Percentiles rank a stretch among this genome's conserved stretches.
phyloP scores from a whole-genome alignment of 2,329 filamentous ascomycete genomes.

The Talaromyces sp. region DNA sequence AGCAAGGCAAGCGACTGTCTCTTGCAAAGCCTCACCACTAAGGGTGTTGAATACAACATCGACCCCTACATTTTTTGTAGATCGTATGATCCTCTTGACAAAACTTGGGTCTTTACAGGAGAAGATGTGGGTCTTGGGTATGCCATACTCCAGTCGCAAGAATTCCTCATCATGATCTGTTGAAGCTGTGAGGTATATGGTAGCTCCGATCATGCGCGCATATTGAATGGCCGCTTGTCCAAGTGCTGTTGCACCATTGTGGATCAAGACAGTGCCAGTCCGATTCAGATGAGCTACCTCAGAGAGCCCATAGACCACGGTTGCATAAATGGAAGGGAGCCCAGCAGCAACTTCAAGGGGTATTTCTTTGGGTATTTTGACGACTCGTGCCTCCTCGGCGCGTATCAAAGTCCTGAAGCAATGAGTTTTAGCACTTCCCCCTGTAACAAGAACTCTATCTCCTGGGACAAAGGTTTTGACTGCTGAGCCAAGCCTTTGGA shows the following conservation, averaged over 20 bases:
- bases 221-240: slow-evolving; percentile 30
- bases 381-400: slow-evolving; percentile 1
- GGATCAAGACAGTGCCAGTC: slow-evolving; percentile 21
- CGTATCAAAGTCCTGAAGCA: slow-evolving; percentile 13
- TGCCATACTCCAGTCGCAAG: slow-evolving; percentile 11
- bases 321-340: slow-evolving; percentile 11
- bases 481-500: slow-evolving; percentile 6
- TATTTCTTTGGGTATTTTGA: slow-evolving; percentile 10
- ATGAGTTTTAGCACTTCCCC: background rate
- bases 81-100: slow-evolving; percentile 16
- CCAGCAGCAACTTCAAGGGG: slow-evolving; percentile 13
- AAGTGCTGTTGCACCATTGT: slow-evolving; percentile 16
- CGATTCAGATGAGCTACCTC: slow-evolving; percentile 10
- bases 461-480: slow-evolving; percentile 10
- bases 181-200: slow-evolving; percentile 17
- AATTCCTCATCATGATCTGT: slow-evolving; percentile 13
- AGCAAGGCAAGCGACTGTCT: slow-evolving; percentile 18
- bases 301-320: slow-evolving; percentile 14
- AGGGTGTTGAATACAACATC: slow-evolving; percentile 24
- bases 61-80: slow-evolving; percentile 17
- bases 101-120: slow-evolving; percentile 15
- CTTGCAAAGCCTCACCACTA: slow-evolving; percentile 17
- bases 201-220: slow-evolving; percentile 17
- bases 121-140: slow-evolving; percentile 18
- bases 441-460: slow-evolving; percentile 17